These are phyloP conservation scores for Vitis labrusca DNA, from an alignment of 164 flowering plant species.

Conservation along the genomic window DNA sequence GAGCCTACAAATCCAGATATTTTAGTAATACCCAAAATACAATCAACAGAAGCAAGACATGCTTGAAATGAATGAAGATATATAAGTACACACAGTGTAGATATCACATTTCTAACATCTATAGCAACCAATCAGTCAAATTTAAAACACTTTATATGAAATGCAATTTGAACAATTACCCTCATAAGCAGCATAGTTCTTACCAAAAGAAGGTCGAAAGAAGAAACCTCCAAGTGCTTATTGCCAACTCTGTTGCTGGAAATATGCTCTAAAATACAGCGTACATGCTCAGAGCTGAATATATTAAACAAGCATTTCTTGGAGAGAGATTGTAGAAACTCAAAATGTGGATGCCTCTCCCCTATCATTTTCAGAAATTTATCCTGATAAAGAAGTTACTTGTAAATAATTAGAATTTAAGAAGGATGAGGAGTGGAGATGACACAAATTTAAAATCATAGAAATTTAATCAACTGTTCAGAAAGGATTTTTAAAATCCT, in stretches of 20 bases:
- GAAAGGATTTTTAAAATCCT: too few relatives aligned
- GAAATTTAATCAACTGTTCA: too few relatives aligned
- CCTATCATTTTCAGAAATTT: conserved; percentile 50
- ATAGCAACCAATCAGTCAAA: too few relatives aligned
- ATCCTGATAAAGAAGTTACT: conserved; percentile 50
- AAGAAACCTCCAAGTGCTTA: conserved; percentile 32
- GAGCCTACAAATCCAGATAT: too few relatives aligned
- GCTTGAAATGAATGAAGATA: too few relatives aligned
- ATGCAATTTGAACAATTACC: neutral
- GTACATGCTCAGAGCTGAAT: conserved; percentile 68
- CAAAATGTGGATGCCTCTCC: conserved; percentile 51
- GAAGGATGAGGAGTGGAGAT: neutral
- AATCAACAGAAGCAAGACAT: too few relatives aligned
- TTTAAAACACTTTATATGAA: neutral
- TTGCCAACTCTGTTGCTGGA: conserved; percentile 27
- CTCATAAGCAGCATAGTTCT: conserved; percentile 8
- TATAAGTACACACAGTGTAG: too few relatives aligned
- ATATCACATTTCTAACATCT: too few relatives aligned
- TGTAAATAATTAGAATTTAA: neutral
- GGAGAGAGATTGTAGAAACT: conserved; percentile 61
- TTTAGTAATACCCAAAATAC: too few relatives aligned
- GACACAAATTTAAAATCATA: neutral
- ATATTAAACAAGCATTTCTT: conserved; percentile 63
- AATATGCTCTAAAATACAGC: conserved; percentile 48
- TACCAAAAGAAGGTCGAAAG: conserved; percentile 72